phyloP scores from a whole-genome alignment of 2,329 filamentous ascomycete genomes.

The Sarocladium strictum region DNA sequence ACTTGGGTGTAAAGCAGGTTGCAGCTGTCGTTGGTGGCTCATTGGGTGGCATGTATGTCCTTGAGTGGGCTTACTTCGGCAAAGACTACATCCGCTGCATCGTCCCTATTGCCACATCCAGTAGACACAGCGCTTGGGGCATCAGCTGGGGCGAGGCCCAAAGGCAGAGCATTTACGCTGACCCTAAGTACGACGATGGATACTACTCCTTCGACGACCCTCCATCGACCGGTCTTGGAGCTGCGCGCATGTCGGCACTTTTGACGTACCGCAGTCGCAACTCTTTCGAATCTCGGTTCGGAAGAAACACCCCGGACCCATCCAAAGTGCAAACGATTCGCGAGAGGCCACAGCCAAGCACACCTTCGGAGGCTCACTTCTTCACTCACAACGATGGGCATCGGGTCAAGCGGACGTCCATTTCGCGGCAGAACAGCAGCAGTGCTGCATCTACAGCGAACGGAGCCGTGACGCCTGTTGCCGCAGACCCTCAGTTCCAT shows the following conservation, averaged over 20 bases:
- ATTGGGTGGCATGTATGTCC: slow-evolving; percentile 84
- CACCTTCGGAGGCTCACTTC: slow-evolving; percentile 67
- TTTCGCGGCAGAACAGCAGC: slow-evolving; percentile 40
- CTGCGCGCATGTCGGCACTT: slow-evolving; percentile 93
- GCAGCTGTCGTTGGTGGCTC: slow-evolving; percentile 78
- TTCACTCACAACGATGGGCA: slow-evolving; percentile 81
- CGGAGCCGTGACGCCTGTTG: slow-evolving; percentile 16
- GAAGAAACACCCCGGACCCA: slow-evolving; percentile 84
- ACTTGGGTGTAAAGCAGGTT: slow-evolving; percentile 71
- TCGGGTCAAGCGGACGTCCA: slow-evolving; percentile 48
- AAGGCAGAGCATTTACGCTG: slow-evolving; percentile 90
- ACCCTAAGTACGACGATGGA: slow-evolving; percentile 96
- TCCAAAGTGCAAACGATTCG: slow-evolving; percentile 79
- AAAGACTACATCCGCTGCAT: slow-evolving; percentile 76
- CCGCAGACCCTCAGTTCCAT: slow-evolving; percentile 60
- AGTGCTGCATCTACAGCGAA: slow-evolving; percentile 23
- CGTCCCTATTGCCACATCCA: slow-evolving; percentile 80
- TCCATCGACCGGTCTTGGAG: slow-evolving; percentile 78
- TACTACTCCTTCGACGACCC: slow-evolving; percentile 89
- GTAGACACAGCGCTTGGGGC: slow-evolving; percentile 80
- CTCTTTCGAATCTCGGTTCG: slow-evolving; percentile 93
- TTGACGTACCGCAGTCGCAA: slow-evolving; percentile 94
- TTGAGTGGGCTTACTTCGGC: slow-evolving; percentile 89
- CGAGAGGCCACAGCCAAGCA: slow-evolving; percentile 52
- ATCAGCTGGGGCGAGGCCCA: slow-evolving; percentile 90